Evolutionary conservation across 257 asterid genomes (phyloP).

Genomic region (Cynanchum wilfordii): DNA sequence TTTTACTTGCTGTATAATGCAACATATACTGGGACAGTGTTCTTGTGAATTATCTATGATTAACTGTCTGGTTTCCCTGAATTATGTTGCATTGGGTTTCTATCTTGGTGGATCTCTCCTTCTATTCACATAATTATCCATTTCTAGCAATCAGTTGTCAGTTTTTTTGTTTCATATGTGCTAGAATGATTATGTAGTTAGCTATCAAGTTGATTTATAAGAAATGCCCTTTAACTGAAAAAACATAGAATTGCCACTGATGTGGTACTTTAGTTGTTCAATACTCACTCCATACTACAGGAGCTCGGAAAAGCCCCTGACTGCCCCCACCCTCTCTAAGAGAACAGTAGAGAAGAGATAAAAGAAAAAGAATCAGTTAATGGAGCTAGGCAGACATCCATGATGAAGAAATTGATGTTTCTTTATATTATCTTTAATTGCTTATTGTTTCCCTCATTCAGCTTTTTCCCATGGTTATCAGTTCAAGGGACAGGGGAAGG

Average conservation of each 20-base stretch:
- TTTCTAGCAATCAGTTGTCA: not conserved
- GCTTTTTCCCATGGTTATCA: constrained; percentile 28
- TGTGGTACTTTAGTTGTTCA: not conserved
- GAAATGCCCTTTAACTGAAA: not conserved
- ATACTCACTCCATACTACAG: not conserved
- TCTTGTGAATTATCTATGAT: not conserved
- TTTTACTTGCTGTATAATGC: not conserved
- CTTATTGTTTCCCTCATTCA: constrained; percentile 1
- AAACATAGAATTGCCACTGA: not conserved
- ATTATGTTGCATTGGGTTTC: not conserved
- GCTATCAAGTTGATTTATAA: constrained; percentile 2
- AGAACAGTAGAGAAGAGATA: not conserved
- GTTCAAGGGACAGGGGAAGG: constrained; percentile 71
- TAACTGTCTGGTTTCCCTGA: not conserved
- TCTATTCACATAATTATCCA: not conserved
- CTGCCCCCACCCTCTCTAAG: not conserved
- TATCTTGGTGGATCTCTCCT: not conserved
- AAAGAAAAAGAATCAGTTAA: not conserved
- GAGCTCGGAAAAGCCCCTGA: not conserved
- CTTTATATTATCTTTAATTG: not conserved
- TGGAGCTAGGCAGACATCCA: not conserved
- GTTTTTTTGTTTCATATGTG: not conserved
- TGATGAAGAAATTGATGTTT: not conserved
- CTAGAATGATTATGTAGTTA: not conserved
- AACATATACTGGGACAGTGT: not conserved